These are phyloP conservation scores for Phaffia australis DNA, from an alignment of 768 basidiomycete species.

Conservation along the genomic window DNA sequence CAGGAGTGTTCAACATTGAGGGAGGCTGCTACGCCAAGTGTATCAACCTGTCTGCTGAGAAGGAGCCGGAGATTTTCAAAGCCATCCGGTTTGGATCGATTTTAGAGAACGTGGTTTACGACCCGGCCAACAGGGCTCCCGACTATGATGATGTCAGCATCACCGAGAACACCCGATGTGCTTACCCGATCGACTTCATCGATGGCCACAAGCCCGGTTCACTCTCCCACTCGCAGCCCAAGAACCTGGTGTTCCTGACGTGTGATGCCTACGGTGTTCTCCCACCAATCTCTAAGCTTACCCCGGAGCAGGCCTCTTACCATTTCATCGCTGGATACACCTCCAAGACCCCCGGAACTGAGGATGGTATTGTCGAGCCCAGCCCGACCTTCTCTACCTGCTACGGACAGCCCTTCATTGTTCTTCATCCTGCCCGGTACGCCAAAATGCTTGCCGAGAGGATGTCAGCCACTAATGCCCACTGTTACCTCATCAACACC, in stretches of 20 bases:
- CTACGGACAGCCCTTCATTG: conserved; percentile 98
- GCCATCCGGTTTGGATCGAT: conserved; percentile 93
- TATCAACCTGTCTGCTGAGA: not conserved
- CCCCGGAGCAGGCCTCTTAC: conserved; percentile 90
- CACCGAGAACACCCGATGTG: conserved; percentile 98
- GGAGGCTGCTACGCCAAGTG: conserved; percentile 74
- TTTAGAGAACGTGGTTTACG: conserved; percentile 98
- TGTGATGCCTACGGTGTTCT: conserved; percentile 98
- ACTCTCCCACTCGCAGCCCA: conserved; percentile 22
- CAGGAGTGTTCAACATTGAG: conserved; percentile 98
- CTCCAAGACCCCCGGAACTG: conserved; percentile 91
- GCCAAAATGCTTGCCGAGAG: conserved; percentile 92
- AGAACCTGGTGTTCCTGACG: conserved; percentile 53
- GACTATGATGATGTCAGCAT: conserved; percentile 95
- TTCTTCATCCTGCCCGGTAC: conserved; percentile 85
- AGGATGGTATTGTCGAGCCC: conserved; percentile 94
- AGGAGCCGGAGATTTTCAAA: conserved; percentile 90
- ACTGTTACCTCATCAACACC: conserved; percentile 99
- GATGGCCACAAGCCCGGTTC: conserved; percentile 32
- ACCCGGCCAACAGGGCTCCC: conserved; percentile 63
- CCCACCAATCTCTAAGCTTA: conserved; percentile 84
- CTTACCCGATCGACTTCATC: conserved; percentile 97
- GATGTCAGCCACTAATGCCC: conserved; percentile 76
- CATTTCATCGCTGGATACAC: conserved; percentile 94
- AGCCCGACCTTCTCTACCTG: conserved; percentile 99